A percentile compares a stretch with the other conserved stretches of the same genome.
Conservation (phyloP, 75 land plant genomes). For the Sequoiadendron giganteum region DNA sequence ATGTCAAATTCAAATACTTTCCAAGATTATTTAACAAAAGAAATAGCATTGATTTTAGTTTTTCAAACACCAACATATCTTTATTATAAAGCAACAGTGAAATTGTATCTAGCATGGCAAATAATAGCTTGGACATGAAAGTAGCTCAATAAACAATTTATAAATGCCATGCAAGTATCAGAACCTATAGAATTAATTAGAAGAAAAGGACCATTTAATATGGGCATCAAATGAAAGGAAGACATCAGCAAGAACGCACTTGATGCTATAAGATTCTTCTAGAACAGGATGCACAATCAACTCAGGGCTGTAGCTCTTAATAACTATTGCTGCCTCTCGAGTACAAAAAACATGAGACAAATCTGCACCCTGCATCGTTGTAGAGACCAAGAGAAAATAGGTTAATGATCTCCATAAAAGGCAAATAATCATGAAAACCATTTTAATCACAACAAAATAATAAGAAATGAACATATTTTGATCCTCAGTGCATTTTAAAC, state of each 20-base stretch:
- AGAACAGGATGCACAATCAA: slow-evolving; percentile 93
- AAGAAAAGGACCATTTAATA: background rate
- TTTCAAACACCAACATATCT: background rate
- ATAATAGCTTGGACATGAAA: background rate
- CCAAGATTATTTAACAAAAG: background rate
- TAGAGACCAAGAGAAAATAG: background rate
- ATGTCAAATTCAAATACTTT: background rate
- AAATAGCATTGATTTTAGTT: background rate
- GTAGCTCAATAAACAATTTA: background rate
- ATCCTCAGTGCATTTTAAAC: background rate
- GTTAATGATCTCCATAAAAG: background rate
- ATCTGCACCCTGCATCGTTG: slow-evolving; percentile 83
- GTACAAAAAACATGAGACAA: slow-evolving; percentile 98
- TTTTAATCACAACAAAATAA: background rate
- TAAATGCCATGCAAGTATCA: background rate
- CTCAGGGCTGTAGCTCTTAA: slow-evolving; percentile 98
- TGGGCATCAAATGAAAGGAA: slow-evolving; percentile 9
- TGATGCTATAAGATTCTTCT: slow-evolving; percentile 80
- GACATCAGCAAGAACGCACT: slow-evolving; percentile 29
- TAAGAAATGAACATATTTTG: background rate
- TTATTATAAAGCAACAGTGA: background rate
- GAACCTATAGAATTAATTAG: background rate
- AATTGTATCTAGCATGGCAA: background rate
- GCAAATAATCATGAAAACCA: background rate
- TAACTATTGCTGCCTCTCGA: slow-evolving; percentile 87